Evolutionary conservation across 352 stramenopile genomes (phyloP).

Genomic region (Hyaloperonospora arabidopsidis): DNA sequence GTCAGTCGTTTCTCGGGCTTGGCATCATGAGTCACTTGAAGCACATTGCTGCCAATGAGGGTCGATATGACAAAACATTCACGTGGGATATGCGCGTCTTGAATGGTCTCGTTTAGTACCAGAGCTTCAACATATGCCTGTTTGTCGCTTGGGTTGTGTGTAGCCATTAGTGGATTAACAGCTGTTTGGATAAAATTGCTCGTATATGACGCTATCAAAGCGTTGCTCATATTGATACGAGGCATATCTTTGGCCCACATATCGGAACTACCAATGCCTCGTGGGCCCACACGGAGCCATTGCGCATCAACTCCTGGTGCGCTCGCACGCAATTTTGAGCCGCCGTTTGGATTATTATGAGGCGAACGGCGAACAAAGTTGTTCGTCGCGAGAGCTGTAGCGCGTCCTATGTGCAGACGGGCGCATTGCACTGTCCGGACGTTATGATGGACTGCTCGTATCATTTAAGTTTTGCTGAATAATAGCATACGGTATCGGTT

Average conservation of each 20-base stretch:
- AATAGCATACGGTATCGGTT: too few species aligned
- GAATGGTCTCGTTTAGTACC: slow-evolving; percentile 51
- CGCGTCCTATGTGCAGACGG: slow-evolving; percentile 40
- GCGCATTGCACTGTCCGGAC: slow-evolving; percentile 16
- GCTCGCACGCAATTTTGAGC: slow-evolving; percentile 31
- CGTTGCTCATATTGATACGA: slow-evolving; percentile 51
- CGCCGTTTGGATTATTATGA: slow-evolving; percentile 2
- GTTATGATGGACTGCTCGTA: neutral
- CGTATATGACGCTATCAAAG: slow-evolving; percentile 25
- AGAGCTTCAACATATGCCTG: slow-evolving; percentile 66
- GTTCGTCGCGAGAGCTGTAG: slow-evolving; percentile 36
- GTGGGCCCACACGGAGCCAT: slow-evolving; percentile 21
- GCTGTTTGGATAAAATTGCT: slow-evolving; percentile 63
- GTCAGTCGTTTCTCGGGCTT: slow-evolving; percentile 34
- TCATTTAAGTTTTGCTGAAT: too few species aligned
- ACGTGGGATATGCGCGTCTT: slow-evolving; percentile 51
- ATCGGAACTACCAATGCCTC: slow-evolving; percentile 52
- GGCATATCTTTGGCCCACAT: slow-evolving; percentile 68
- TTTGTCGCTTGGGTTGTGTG: slow-evolving; percentile 28
- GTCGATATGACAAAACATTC: slow-evolving; percentile 56
- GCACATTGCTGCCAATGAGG: slow-evolving; percentile 45
- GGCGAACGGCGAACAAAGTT: slow-evolving; percentile 34
- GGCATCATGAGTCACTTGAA: slow-evolving; percentile 23
- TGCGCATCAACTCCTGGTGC: slow-evolving; percentile 15
- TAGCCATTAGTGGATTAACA: slow-evolving; percentile 38